Percentiles rank a stretch among this genome's conserved stretches.
Evolutionary conservation across 1,284 basidiomycete species (phyloP).

Genomic region (Tilletia caries): DNA sequence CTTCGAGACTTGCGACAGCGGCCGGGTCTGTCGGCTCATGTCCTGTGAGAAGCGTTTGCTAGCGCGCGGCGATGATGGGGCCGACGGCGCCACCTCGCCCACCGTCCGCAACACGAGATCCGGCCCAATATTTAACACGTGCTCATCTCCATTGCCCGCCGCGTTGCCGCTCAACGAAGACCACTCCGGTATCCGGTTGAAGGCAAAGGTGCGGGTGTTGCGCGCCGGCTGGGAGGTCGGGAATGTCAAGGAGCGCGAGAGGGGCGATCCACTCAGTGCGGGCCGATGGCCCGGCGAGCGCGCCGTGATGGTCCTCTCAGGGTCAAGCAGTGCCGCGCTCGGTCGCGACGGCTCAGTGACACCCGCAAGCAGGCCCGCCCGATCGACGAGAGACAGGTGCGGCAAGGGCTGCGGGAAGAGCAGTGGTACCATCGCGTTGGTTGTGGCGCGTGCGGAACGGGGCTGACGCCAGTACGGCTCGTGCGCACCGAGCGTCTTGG

Average conservation of each 20-base stretch:
- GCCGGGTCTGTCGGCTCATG: constrained; percentile 31
- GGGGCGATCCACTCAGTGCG: constrained; percentile 28
- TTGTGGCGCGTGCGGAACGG: constrained; percentile 17
- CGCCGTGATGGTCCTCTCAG: constrained; percentile 28
- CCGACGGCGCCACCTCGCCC: constrained; percentile 29
- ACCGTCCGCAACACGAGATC: constrained; percentile 34
- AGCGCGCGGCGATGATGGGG: constrained; percentile 35
- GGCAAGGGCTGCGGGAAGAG: constrained; percentile 42
- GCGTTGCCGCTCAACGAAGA: not conserved
- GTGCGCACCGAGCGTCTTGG: constrained; percentile 34
- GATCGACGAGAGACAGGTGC: constrained; percentile 34
- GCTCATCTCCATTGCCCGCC: constrained; percentile 13
- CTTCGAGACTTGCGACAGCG: constrained; percentile 43
- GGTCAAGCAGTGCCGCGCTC: constrained; percentile 21
- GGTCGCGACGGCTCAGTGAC: constrained; percentile 15
- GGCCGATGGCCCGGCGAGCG: constrained; percentile 22
- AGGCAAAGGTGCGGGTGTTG: constrained; percentile 20
- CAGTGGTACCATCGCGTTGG: constrained; percentile 31
- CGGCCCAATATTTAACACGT: constrained; percentile 30
- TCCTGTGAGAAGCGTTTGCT: constrained; percentile 46
- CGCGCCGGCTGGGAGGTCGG: constrained; percentile 19
- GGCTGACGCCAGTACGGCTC: constrained; percentile 26
- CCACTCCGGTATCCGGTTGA: constrained; percentile 36
- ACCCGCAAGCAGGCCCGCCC: constrained; percentile 2
- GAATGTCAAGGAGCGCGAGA: constrained; percentile 29